Base-by-base conservation (phyloP, 305 asterid genomes). In the Fraxinus floribunda region DNA sequence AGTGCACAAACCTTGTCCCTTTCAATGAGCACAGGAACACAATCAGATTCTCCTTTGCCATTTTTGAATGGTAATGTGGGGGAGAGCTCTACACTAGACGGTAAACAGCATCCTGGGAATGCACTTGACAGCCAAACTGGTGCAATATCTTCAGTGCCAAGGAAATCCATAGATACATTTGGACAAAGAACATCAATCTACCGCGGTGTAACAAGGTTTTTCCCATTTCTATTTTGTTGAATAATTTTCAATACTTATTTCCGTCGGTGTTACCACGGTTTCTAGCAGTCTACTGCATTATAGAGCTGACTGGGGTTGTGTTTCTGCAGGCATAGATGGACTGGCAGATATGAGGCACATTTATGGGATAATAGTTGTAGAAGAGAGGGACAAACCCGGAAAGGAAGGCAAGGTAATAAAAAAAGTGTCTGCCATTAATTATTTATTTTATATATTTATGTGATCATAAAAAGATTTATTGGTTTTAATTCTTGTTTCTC, bases 351-450 rank as follows among this genome's bases (percentile, higher is more conserved):
- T 82, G 97, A 92, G 52, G 95, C 97, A 86, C 97, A 93, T 88
- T 90, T 93, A 76, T 93, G 97, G 97, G 95, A 93, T 85, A 94
- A 93, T 85, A 94, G 94, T 85, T 91, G 97, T 71, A 93, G 97
- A 87, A 93, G 97, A 88, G 98, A 94, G 91, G 97, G 98, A 86
- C 98, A 94, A 78, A 92, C 98, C 86, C 92, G 98, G 52, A 94
- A 94, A 90, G 98, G 98, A 86, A 91, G 97, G 92, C 98, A 94
- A 91, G 97, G 98, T 92, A 26, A 87, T 79, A 81, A 7, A 68
- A 70, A 9, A 9, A 46, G 18, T 88, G 88, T 88, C 91, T 87
- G 84, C 91, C 88, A 87, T 66, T 66, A 66, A 9, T 26, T 49
- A 36, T 73, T 26, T 66, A 55, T 71, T 29, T 44, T 55, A 0